These are phyloP conservation scores for Perilla frutescens DNA, from an alignment of 257 asterid genomes.

Conservation along the genomic window DNA sequence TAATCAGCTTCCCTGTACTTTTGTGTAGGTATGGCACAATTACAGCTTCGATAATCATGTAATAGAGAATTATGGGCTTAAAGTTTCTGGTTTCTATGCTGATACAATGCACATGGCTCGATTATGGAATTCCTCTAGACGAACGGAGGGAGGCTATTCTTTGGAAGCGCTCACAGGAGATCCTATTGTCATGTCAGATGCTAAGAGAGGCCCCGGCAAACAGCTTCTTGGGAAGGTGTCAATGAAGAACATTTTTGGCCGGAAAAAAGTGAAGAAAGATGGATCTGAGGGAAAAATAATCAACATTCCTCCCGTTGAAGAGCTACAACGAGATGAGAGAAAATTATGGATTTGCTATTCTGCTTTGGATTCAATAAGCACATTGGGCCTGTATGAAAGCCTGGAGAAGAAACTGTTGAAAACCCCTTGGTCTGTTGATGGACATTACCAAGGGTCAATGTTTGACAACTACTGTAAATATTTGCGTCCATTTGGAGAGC, in stretches of 20 bases:
- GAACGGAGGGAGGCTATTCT: constrained; percentile 88
- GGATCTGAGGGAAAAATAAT: constrained; percentile 86
- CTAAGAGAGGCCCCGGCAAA: constrained; percentile 62
- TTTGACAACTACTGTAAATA: constrained; percentile 68
- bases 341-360: constrained; percentile 89
- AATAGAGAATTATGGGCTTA: constrained; percentile 83
- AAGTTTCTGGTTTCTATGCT: constrained; percentile 83
- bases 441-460: constrained; percentile 76
- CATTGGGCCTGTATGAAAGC: constrained; percentile 84
- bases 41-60: constrained; percentile 95
- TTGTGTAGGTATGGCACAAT: constrained; percentile 96
- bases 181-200: constrained; percentile 70
- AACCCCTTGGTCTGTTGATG: constrained; percentile 74
- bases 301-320: constrained; percentile 83
- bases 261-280: constrained; percentile 76
- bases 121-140: constrained; percentile 87
- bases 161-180: constrained; percentile 91
- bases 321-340: constrained; percentile 79
- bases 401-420: constrained; percentile 68
- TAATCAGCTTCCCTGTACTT: constrained; percentile 34
- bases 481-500: constrained; percentile 94
- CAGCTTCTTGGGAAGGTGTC: constrained; percentile 84
- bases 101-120: constrained; percentile 99
- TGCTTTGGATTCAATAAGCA: constrained; percentile 91
- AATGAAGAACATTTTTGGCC: constrained; percentile 88